Base-by-base conservation (phyloP, 305 asterid species). In the Coffea humblotiana region DNA sequence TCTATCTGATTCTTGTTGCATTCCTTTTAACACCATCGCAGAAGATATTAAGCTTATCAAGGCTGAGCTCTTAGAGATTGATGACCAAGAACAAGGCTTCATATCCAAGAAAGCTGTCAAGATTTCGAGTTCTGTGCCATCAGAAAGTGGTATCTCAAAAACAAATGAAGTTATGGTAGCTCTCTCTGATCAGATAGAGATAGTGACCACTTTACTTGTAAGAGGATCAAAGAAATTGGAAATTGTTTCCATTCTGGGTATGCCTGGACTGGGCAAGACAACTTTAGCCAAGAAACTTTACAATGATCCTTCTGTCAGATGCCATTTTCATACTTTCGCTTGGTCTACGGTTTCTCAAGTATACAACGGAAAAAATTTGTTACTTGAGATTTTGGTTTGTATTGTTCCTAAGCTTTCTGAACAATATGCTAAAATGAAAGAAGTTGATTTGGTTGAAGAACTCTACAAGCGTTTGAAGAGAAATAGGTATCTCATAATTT, bases 251-350 rank as follows among this genome's bases (percentile, higher is more conserved):
- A 74, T 74, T 19, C 27, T 23, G 18, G 77, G 77, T 19, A 74
- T 74, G 77, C 77, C 77, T 2, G 77, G 77, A 54, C 67, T 74
- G 8, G 77, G 77, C 0, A 74, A 74, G 29, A 74, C 77, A 18
- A 74, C 67, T 43, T 32, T 74, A 52, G 77, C 66, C 18, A 74
- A 32, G 21, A 74, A 64, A 29, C 32, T 74, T 52, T 74, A 54
- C n/a, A 32, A 54, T 32, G 32, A 74, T 54, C 16, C 51, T 54
- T 29, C 49, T 54, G 23, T 15, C 52, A 4, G 0, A 54, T 9
- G 1, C 12, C 19, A 21, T 18, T 74, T 74, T 54, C 49, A 35
- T 32, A 3, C 12, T 35, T 19, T 4, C 1, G 77, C 51, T 11
- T 74, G 77, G 77, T 74, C 67, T 19, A 18, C n/a, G 18, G 49